Conservation (phyloP, 164 flowering plant genomes). For the Hamamelis virginiana region DNA sequence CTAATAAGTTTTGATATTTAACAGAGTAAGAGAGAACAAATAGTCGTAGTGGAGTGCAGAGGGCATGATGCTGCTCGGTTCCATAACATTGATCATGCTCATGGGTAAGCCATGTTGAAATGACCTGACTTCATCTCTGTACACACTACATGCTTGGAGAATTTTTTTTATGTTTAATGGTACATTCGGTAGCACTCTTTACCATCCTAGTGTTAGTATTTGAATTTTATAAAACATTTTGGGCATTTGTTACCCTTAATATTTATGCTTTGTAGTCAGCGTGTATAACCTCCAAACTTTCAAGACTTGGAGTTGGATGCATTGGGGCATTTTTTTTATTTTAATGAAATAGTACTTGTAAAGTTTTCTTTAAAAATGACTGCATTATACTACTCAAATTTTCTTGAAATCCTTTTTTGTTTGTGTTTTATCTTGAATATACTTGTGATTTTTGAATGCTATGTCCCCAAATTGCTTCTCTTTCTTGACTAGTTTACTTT, state of each 20-base stretch:
- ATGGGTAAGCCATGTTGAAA: slow-evolving; percentile 63
- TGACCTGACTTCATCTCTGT: background rate
- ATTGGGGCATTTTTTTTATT: too few species aligned
- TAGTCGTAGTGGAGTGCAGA: slow-evolving; percentile 83
- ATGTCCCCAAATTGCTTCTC: too few species aligned
- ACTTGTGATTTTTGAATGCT: too few species aligned
- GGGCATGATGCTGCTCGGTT: slow-evolving; percentile 98
- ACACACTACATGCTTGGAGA: background rate
- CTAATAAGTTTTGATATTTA: slow-evolving; percentile 1
- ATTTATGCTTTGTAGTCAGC: too few species aligned
- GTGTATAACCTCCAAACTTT: too few species aligned
- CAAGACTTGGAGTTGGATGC: too few species aligned
- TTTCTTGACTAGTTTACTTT: background rate
- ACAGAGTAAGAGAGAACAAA: slow-evolving; percentile 66
- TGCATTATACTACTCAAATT: too few species aligned
- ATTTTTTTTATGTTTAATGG: background rate
- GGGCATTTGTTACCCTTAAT: too few species aligned
- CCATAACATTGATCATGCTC: slow-evolving; percentile 70
- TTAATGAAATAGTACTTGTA: too few species aligned
- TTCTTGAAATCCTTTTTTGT: too few species aligned
- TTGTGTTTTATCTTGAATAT: too few species aligned
- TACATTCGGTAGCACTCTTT: background rate
- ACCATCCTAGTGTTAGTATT: background rate
- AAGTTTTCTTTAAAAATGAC: too few species aligned
- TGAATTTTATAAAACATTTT: background rate